Percentiles rank a stretch among this genome's conserved stretches.
phyloP scores from a whole-genome alignment of 2,329 filamentous ascomycete genomes.

The Monosporascus sp. region DNA sequence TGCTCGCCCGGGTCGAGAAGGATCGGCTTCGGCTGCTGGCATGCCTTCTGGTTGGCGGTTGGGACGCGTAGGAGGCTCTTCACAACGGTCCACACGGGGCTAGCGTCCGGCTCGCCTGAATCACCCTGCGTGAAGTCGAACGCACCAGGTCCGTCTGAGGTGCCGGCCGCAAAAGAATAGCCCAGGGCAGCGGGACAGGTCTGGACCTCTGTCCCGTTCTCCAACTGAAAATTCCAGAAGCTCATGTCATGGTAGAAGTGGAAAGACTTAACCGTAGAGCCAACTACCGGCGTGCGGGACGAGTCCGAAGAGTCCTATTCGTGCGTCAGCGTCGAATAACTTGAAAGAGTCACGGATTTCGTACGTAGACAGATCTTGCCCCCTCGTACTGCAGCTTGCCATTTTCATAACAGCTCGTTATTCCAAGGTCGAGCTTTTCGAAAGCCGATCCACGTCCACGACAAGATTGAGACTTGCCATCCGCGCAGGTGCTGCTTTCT shows the following conservation, averaged over 20 bases:
- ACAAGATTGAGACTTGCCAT: constrained; percentile 60
- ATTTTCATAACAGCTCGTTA: constrained; percentile 72
- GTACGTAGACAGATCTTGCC: constrained; percentile 43
- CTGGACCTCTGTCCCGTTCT: constrained; percentile 62
- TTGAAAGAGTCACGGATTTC: constrained; percentile 6
- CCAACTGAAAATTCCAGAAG: constrained; percentile 64
- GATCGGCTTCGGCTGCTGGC: constrained; percentile 77
- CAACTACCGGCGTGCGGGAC: constrained; percentile 46
- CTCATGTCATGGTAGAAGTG: constrained; percentile 78
- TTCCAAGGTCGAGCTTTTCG: constrained; percentile 60
- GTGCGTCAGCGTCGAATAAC: background rate
- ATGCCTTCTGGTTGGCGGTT: constrained; percentile 60
- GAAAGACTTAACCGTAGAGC: constrained; percentile 66
- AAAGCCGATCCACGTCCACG: constrained; percentile 67
- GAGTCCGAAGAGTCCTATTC: constrained; percentile 46
- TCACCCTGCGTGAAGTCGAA: constrained; percentile 89
- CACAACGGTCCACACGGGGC: constrained; percentile 73
- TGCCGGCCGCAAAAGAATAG: constrained; percentile 86
- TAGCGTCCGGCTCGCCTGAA: constrained; percentile 61
- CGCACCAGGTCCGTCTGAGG: constrained; percentile 78
- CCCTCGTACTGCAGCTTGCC: constrained; percentile 61
- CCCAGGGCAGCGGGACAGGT: constrained; percentile 85
- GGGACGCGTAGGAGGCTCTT: constrained; percentile 66
- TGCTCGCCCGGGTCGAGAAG: constrained; percentile 82
- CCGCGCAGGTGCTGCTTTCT: constrained; percentile 72